Conservation (phyloP, 2,329 filamentous ascomycete genomes). For the Tolypocladium pustulatum region DNA sequence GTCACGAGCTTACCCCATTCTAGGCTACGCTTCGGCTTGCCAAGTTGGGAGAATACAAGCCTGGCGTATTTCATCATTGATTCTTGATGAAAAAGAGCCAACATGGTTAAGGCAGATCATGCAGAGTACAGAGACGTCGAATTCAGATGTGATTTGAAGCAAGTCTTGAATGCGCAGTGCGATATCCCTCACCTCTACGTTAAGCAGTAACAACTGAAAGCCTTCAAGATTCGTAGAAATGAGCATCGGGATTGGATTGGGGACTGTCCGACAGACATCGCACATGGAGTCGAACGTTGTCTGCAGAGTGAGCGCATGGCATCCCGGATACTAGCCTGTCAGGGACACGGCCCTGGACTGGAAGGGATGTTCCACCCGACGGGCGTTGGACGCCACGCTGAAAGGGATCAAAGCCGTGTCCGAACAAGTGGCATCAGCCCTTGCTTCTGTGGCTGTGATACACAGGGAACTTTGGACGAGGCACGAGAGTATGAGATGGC, state of each 20-base stretch:
- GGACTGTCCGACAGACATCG: background rate
- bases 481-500: background rate
- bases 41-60: background rate
- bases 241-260: background rate
- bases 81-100: background rate
- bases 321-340: background rate
- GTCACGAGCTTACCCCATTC: background rate
- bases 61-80: background rate
- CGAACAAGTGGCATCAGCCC: background rate
- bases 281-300: background rate
- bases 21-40: background rate
- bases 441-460: background rate
- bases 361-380: background rate
- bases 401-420: background rate
- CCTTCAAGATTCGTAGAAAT: too few relatives aligned
- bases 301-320: background rate
- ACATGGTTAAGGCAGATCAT: background rate
- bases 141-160: background rate
- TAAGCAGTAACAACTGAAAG: background rate
- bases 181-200: background rate
- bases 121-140: too few relatives aligned
- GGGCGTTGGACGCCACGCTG: background rate
- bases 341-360: background rate
- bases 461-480: background rate
- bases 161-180: background rate